phyloP scores from a whole-genome alignment of 2,329 filamentous ascomycete species.

The Fonsecaea erecta region DNA sequence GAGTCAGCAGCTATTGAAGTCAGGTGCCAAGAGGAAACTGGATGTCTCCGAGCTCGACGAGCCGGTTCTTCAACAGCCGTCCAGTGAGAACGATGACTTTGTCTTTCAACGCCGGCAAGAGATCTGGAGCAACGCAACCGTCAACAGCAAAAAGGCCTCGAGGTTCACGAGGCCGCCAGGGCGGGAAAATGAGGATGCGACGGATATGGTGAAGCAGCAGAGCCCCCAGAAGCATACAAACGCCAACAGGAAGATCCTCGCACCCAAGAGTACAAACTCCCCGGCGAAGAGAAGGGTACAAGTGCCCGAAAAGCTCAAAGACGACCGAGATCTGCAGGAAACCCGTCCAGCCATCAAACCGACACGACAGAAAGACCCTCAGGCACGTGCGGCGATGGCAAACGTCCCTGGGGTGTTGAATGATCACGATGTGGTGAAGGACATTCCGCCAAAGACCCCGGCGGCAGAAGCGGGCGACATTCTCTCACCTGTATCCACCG shows the following conservation, averaged over 20 bases:
- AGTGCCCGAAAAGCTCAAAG: constrained; percentile 27
- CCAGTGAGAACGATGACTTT: constrained; percentile 32
- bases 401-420: neutral
- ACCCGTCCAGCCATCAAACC: neutral
- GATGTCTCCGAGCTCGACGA: constrained; percentile 35
- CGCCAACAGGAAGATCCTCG: constrained; percentile 32
- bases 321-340: constrained; percentile 13
- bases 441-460: constrained; percentile 36
- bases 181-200: constrained; percentile 24
- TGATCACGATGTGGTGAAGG: constrained; percentile 8
- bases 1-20: constrained; percentile 25
- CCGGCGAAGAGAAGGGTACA: constrained; percentile 34
- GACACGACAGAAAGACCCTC: constrained; percentile 16
- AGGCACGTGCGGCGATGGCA: constrained; percentile 5
- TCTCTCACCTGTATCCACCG: constrained; percentile 36
- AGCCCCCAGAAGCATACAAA: constrained; percentile 23
- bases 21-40: constrained; percentile 37
- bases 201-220: constrained; percentile 11
- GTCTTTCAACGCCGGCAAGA: constrained; percentile 34
- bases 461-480: constrained; percentile 25
- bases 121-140: constrained; percentile 12
- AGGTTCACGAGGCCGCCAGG: constrained; percentile 34
- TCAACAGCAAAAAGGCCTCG: constrained; percentile 29
- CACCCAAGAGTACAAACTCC: constrained; percentile 38
- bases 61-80: constrained; percentile 13